Conservation (phyloP, 768 basidiomycete species). For the Leccinum arenicola region DNA sequence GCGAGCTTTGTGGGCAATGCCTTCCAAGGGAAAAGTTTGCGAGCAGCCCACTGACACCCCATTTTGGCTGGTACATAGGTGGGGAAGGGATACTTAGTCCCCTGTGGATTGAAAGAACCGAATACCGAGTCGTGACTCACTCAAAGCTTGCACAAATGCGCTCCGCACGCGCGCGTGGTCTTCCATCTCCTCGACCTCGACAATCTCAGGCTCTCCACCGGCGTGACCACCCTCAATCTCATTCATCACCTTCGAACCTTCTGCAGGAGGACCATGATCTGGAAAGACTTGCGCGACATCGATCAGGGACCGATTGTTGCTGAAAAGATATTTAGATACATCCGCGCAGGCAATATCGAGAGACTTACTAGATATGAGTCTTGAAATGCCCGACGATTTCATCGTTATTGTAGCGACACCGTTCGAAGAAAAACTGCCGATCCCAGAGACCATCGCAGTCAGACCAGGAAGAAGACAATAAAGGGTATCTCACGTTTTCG, state of each 20-base stretch:
- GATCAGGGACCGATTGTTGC: background rate
- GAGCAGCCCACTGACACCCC: background rate
- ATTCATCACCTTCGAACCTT: background rate
- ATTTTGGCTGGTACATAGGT: background rate
- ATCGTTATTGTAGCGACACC: background rate
- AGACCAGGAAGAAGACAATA: background rate
- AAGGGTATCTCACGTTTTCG: background rate
- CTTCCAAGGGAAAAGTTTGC: slow-evolving; percentile 12
- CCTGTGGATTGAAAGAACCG: background rate
- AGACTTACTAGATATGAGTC: background rate
- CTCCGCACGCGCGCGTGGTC: background rate
- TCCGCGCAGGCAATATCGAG: background rate
- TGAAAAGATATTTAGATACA: background rate
- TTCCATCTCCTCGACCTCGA: background rate
- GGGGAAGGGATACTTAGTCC: background rate
- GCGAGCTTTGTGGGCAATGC: background rate
- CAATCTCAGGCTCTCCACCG: background rate
- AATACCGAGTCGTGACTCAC: background rate
- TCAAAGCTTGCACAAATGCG: background rate
- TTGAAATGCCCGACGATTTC: background rate
- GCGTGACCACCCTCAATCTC: background rate
- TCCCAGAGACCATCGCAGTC: background rate
- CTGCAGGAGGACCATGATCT: background rate
- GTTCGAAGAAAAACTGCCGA: background rate
- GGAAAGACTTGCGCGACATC: background rate